phyloP scores from a whole-genome alignment of 805 yeast genomes.

The Saccharomycopsis sp. region DNA sequence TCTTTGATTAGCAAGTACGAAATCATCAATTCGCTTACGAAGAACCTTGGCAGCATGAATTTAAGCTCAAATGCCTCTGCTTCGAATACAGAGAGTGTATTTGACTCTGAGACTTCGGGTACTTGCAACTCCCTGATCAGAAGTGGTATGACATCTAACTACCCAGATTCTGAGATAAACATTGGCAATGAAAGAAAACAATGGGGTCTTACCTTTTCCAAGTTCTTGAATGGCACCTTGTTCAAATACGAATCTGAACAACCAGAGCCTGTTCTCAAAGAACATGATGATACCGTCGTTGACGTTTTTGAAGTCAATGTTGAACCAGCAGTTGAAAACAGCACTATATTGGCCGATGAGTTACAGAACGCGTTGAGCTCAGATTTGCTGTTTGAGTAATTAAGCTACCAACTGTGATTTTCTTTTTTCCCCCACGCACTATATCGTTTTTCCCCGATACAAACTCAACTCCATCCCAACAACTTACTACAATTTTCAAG shows the following conservation, averaged over 20 bases:
- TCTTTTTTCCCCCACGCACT: no score
- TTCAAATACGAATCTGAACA: no score
- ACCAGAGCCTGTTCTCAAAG: background rate
- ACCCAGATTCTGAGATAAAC: conserved; percentile 1
- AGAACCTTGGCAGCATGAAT: background rate
- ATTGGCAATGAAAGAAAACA: conserved; percentile 12
- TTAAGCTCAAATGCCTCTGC: no score
- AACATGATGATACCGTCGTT: background rate
- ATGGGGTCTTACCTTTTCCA: conserved; percentile 10
- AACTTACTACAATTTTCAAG: no score
- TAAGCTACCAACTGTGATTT: background rate
- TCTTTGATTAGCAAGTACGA: no score
- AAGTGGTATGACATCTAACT: background rate
- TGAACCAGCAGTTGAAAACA: conserved; percentile 1
- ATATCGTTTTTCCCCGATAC: background rate
- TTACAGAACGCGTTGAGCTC: conserved; percentile 5
- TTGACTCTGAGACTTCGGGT: background rate
- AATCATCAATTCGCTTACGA: background rate
- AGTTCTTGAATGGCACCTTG: background rate
- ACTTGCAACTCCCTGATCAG: conserved; percentile 1
- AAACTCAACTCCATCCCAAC: conserved; percentile 1
- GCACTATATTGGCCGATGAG: background rate
- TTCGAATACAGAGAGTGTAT: no score
- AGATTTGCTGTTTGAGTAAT: conserved; percentile 3
- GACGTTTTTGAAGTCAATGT: background rate